Conservation (phyloP, 371 early-diverging fungal genomes). For the Sporodiniella umbellata region DNA sequence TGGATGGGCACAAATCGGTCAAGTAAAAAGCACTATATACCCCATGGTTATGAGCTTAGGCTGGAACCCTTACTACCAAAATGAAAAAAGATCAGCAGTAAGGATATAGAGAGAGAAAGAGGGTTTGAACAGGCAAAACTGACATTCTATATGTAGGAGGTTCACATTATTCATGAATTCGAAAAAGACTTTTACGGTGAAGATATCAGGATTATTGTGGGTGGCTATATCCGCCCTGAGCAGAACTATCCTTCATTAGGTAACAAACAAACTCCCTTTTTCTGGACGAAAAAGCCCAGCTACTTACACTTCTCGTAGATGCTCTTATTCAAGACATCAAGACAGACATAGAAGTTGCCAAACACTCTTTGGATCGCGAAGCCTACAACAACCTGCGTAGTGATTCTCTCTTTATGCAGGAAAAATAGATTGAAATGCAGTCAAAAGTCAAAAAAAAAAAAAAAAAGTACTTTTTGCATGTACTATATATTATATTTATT, state of each 20-base stretch:
- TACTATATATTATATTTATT: not conserved
- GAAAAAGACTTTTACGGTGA: constrained; percentile 88
- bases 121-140: not conserved
- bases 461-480: not conserved
- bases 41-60: constrained; percentile 98
- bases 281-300: not conserved
- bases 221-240: constrained; percentile 92
- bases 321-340: constrained; percentile 69
- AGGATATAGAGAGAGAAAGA: not conserved
- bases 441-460: too few species aligned
- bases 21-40: constrained; percentile 52
- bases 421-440: not conserved
- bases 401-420: not conserved
- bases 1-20: constrained; percentile 85
- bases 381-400: constrained; percentile 18
- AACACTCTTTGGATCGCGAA: constrained; percentile 60
- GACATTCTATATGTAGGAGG: constrained; percentile 62
- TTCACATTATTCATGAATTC: constrained; percentile 91
- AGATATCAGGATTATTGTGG: constrained; percentile 76
- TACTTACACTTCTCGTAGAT: too few species aligned
- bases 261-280: constrained; percentile 28
- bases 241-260: constrained; percentile 83
- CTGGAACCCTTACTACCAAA: constrained; percentile 98
- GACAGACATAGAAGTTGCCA: constrained; percentile 83
- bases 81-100: constrained; percentile 92